Evolutionary conservation across 1,284 basidiomycete genomes (phyloP).

Genomic region (Rhodotorula sp.): DNA sequence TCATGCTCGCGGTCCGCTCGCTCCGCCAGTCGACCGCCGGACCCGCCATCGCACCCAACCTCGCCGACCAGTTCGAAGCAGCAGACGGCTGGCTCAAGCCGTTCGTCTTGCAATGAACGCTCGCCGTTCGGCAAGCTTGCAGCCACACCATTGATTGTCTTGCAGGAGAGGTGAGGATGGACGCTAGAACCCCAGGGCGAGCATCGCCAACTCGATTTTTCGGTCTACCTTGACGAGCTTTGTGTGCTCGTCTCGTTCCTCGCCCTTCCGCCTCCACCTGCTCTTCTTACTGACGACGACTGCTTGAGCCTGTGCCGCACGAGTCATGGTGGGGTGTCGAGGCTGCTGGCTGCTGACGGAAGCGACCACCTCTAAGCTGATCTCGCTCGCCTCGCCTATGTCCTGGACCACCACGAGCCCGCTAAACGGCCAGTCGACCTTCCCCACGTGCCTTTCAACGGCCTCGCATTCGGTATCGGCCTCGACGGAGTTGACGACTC

Average conservation of each 20-base stretch:
- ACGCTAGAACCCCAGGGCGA: neutral
- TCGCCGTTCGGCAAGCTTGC: neutral
- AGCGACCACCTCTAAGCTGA: too few species aligned
- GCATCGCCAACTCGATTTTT: neutral
- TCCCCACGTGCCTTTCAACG: too few species aligned
- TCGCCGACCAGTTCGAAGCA: slow-evolving; percentile 90
- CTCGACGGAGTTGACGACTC: too few species aligned
- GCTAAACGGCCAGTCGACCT: too few species aligned
- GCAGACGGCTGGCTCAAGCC: slow-evolving; percentile 87
- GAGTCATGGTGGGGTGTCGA: too few species aligned
- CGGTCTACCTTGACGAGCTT: neutral
- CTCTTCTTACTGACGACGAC: neutral
- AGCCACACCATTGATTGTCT: too few species aligned
- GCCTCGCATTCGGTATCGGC: too few species aligned
- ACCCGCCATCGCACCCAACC: slow-evolving; percentile 65
- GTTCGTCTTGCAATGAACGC: slow-evolving; percentile 23
- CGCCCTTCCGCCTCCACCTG: neutral
- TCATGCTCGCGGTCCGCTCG: slow-evolving; percentile 81
- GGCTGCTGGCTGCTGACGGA: too few species aligned
- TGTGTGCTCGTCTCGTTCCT: neutral
- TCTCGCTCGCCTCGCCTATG: too few species aligned
- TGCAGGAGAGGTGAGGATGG: too few species aligned
- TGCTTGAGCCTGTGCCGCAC: too few species aligned
- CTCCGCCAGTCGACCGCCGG: slow-evolving; percentile 71
- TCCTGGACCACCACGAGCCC: too few species aligned